Evolutionary conservation across 192 early-diverging fungal species (phyloP).

Genomic region (Linnemannia zychae): DNA sequence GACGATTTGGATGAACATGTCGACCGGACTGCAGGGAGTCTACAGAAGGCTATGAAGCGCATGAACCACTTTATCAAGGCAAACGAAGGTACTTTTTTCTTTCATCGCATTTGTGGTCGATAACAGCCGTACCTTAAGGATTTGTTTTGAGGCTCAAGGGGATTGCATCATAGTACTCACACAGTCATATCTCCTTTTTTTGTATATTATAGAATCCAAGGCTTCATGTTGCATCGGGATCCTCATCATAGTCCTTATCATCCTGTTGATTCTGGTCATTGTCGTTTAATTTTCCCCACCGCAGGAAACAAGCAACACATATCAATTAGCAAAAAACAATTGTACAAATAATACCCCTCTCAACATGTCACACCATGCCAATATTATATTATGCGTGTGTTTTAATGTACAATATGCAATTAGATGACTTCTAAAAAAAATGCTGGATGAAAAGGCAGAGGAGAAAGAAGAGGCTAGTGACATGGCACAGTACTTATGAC

Average conservation of each 20-base stretch:
- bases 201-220: constrained; percentile 58
- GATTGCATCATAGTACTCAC: neutral
- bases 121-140: neutral
- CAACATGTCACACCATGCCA: neutral
- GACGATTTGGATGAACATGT: constrained; percentile 70
- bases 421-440: neutral
- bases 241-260: constrained; percentile 67
- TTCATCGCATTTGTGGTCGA: too few relatives aligned
- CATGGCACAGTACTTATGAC: neutral
- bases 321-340: neutral
- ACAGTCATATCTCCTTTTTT: neutral
- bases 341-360: constrained; percentile 3
- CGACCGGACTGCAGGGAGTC: constrained; percentile 57
- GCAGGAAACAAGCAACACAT: neutral
- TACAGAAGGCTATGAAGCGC: constrained; percentile 65
- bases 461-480: too few relatives aligned
- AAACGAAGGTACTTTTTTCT: constrained; percentile 74
- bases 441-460: neutral
- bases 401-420: neutral
- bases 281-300: constrained; percentile 49
- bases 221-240: constrained; percentile 66
- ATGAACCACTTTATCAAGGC: constrained; percentile 66
- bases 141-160: neutral
- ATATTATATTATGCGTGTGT: neutral
- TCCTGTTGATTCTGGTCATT: constrained; percentile 67